Percentiles rank a stretch among this genome's conserved stretches.
phyloP scores from a whole-genome alignment of 768 basidiomycete genomes.

The Kwoniella botswanensis region DNA sequence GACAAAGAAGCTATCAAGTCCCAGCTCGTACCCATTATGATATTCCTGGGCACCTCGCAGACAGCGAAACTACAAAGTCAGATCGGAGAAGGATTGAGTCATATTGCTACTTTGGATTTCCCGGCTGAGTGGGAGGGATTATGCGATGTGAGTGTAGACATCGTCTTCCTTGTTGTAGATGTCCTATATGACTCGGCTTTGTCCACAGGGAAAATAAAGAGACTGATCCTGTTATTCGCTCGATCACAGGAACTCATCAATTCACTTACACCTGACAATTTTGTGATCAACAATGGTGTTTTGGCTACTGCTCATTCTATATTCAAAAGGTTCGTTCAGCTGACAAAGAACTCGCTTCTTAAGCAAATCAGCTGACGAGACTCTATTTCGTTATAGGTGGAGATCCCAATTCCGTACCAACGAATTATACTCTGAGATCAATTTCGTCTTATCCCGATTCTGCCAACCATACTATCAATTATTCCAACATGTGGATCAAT shows the following conservation, averaged over 20 bases:
- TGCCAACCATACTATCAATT: slow-evolving; percentile 80
- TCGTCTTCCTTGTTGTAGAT: too few species aligned
- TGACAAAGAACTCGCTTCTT: not conserved
- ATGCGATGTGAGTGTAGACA: slow-evolving; percentile 72
- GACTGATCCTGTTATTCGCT: not conserved
- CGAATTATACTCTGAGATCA: slow-evolving; percentile 85
- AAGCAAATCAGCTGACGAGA: slow-evolving; percentile 5
- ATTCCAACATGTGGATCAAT: slow-evolving; percentile 65
- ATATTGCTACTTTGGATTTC: slow-evolving; percentile 91
- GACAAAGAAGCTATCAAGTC: slow-evolving; percentile 76
- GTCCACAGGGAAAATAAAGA: too few species aligned
- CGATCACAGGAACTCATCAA: slow-evolving; percentile 77
- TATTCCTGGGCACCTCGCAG: slow-evolving; percentile 72
- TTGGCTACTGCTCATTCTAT: slow-evolving; percentile 95
- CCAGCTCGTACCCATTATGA: slow-evolving; percentile 89
- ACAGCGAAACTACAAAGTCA: slow-evolving; percentile 66
- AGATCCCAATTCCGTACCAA: slow-evolving; percentile 87
- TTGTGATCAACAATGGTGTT: slow-evolving; percentile 84
- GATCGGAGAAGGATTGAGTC: slow-evolving; percentile 88
- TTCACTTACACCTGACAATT: slow-evolving; percentile 79
- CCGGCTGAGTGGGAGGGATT: slow-evolving; percentile 85
- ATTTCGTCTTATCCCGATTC: slow-evolving; percentile 83
- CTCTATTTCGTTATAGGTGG: slow-evolving; percentile 67
- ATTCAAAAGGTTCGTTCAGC: slow-evolving; percentile 64
- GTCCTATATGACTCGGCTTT: too few species aligned